These are phyloP conservation scores for Scedosporium apiospermum DNA, from an alignment of 2,329 filamentous ascomycete species.

Conservation along the genomic window DNA sequence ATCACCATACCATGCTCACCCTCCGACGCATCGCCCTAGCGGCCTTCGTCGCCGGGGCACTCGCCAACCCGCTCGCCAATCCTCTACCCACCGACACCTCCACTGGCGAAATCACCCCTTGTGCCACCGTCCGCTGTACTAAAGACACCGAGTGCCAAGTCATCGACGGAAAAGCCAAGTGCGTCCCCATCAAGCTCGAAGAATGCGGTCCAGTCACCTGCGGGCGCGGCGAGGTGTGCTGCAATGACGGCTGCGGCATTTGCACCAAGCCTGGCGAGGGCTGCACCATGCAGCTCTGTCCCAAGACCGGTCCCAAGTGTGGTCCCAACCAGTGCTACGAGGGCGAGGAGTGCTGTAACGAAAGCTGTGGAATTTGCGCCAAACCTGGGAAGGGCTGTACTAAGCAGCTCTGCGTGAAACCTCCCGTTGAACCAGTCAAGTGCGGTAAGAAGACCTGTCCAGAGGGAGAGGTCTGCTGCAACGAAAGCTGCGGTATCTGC, in stretches of 20 bases:
- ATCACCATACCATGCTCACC: not conserved
- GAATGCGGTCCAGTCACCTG: not conserved
- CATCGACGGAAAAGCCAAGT: not conserved
- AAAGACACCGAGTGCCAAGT: not conserved
- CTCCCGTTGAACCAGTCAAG: not conserved
- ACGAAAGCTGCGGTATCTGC: slow-evolving; percentile 2
- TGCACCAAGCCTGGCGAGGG: slow-evolving; percentile 8
- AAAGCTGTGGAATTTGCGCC: slow-evolving; percentile 11
- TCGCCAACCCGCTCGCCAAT: not conserved
- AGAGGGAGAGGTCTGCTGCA: slow-evolving; percentile 4
- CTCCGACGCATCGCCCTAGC: not conserved
- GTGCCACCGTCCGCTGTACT: not conserved
- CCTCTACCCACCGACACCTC: not conserved
- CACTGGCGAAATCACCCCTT: not conserved
- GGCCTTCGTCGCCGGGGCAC: not conserved
- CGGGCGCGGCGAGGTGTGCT: slow-evolving; percentile 9
- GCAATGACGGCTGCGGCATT: slow-evolving; percentile 12
- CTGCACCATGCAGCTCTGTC: slow-evolving; percentile 10
- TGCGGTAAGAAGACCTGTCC: not conserved
- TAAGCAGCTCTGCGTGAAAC: slow-evolving; percentile 8
- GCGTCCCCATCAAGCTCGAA: not conserved
- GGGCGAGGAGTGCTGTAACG: slow-evolving; percentile 12
- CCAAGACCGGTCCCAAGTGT: slow-evolving; percentile 1
- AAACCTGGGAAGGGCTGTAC: slow-evolving; percentile 10
- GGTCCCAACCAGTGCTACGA: not conserved